Base-by-base conservation (phyloP, 257 asterid genomes). In the Linaria vulgaris region DNA sequence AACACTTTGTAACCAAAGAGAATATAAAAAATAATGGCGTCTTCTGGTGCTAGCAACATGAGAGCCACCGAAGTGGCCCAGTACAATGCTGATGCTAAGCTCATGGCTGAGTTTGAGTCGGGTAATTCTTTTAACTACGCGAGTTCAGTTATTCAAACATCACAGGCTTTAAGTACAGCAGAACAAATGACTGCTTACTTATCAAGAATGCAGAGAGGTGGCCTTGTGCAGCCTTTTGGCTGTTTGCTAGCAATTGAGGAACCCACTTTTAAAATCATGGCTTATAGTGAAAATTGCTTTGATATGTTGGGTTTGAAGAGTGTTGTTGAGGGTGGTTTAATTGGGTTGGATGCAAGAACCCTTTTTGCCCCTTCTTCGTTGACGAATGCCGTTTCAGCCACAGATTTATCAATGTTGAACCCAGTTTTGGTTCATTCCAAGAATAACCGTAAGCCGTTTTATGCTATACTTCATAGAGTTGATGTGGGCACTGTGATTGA, bases 391-490 rank as follows among this genome's bases (percentile, higher is more conserved):
- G 59, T 63, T 30, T 69, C 69, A 5, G 71, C 76, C 3, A 63
- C 48, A 39, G 94, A 85, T 3, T 51, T 85, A 30, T 88, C 89
- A 12, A 51, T 81, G 67, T 59, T 73, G 82, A 88, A 88, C 70
- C 94, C 89, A 3, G 53, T 85, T 62, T 81, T 69, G 83, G 82
- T 85, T 51, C 72, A 78, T 65, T 85, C 85, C 30, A 70, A 67
- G 64, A 51, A 51, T 59, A 74, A 67, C 21, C 61, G 66, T 23
- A 78, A 53, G 55, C 69, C 89, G 0, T 88, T 85, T 72, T 81
- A 83, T 73, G 94, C 96, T 54, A 73, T 85, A 52, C 52, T 85
- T n/a, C 94, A 88, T 56, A 76, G 84, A 50, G 85, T 84, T 74
- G 90, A 83, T 69, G 83, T 81, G 62, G 88, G 88, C 19, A 71